Conservation (phyloP, 2,329 filamentous ascomycete genomes). For the Aspergillus hiratsukae region DNA sequence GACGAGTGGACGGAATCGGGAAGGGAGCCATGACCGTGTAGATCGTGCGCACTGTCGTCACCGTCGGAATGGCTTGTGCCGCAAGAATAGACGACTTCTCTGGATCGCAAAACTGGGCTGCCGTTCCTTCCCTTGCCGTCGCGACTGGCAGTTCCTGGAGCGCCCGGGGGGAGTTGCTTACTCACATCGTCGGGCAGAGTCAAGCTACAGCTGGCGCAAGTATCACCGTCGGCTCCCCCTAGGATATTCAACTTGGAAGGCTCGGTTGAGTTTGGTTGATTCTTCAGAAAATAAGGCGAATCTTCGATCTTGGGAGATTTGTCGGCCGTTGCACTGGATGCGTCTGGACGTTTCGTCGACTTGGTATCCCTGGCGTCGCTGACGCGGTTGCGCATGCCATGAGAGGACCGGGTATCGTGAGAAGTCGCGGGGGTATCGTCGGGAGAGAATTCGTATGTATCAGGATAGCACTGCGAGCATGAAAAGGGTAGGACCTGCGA, state of each 20-base stretch:
- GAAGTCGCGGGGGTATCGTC: constrained; percentile 38
- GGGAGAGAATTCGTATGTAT: constrained; percentile 35
- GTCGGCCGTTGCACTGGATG: constrained; percentile 12
- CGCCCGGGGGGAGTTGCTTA: constrained; percentile 50
- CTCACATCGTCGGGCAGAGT: constrained; percentile 52
- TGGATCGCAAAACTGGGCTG: constrained; percentile 53
- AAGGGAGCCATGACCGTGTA: constrained; percentile 34
- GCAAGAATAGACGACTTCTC: constrained; percentile 51
- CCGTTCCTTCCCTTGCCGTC: constrained; percentile 48
- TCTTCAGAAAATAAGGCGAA: constrained; percentile 49
- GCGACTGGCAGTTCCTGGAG: constrained; percentile 47
- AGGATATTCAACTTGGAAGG: constrained; percentile 43
- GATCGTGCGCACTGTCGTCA: constrained; percentile 32
- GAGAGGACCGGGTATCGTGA: constrained; percentile 25
- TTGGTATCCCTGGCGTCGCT: constrained; percentile 12
- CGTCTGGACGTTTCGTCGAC: constrained; percentile 11
- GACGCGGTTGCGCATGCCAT: constrained; percentile 16
- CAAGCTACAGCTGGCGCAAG: constrained; percentile 56
- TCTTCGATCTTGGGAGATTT: constrained; percentile 39
- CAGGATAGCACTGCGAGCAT: constrained; percentile 49
- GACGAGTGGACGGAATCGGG: constrained; percentile 38
- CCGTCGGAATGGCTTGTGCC: constrained; percentile 35
- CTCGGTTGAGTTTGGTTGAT: constrained; percentile 37
- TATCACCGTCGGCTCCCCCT: constrained; percentile 45
- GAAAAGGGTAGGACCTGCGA: constrained; percentile 54